Percentiles rank a stretch among this genome's conserved stretches.
phyloP scores from a whole-genome alignment of 495 filamentous ascomycete species.

The Sordaria brevicollis region DNA sequence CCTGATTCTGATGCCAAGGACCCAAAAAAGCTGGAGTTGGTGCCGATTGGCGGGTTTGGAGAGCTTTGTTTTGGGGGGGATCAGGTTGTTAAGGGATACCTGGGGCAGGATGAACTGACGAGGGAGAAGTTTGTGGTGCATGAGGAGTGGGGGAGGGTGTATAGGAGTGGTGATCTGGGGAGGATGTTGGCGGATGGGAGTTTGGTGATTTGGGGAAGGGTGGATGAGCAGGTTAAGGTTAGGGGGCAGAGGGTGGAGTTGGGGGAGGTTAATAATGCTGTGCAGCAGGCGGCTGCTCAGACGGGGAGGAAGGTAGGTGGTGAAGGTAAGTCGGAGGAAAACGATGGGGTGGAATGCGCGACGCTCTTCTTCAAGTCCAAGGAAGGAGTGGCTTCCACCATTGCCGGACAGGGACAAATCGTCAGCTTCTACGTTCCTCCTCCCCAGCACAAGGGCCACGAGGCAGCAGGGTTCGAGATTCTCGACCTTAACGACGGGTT shows the following conservation, averaged over 20 bases:
- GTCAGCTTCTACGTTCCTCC: constrained; percentile 53
- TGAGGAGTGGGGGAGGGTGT: constrained; percentile 53
- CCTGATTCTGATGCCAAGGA: constrained; percentile 11
- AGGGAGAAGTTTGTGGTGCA: constrained; percentile 54
- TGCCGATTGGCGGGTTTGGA: constrained; percentile 60
- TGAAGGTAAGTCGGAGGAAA: background rate
- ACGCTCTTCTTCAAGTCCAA: constrained; percentile 36
- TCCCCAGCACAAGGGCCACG: constrained; percentile 21
- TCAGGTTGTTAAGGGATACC: constrained; percentile 66
- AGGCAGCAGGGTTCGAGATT: constrained; percentile 10
- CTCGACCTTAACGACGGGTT: constrained; percentile 13
- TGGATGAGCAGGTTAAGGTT: constrained; percentile 75
- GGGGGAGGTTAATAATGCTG: constrained; percentile 57
- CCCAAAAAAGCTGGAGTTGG: constrained; percentile 18
- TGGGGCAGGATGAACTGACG: constrained; percentile 46
- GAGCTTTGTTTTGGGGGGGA: constrained; percentile 79
- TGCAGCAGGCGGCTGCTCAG: constrained; percentile 28
- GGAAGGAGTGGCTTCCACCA: constrained; percentile 3
- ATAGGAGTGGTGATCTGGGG: constrained; percentile 62
- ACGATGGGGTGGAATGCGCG: constrained; percentile 38
- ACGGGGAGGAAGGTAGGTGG: no score
- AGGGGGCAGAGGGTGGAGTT: constrained; percentile 72
- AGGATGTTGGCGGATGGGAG: constrained; percentile 60
- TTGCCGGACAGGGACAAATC: constrained; percentile 29
- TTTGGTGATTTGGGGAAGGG: constrained; percentile 60